Evolutionary conservation across 495 filamentous ascomycete genomes (phyloP).

Genomic region (Penicillium diatomitis): DNA sequence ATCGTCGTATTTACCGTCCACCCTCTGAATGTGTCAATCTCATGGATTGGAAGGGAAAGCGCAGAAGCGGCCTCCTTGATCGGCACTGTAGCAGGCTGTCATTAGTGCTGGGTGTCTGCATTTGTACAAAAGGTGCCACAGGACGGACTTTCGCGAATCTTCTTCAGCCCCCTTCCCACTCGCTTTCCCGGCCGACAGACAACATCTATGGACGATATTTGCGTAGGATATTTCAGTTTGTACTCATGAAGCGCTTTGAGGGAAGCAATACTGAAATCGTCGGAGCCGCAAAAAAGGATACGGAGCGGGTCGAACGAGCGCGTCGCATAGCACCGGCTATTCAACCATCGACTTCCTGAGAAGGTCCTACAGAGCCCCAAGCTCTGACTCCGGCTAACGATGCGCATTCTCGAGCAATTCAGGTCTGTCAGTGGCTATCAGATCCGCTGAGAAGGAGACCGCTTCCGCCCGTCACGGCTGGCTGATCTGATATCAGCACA

Average conservation of each 20-base stretch:
- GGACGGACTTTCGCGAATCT: constrained; percentile 53
- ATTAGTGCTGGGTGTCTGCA: constrained; percentile 7
- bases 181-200: constrained; percentile 70
- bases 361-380: constrained; percentile 16
- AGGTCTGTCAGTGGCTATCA: neutral
- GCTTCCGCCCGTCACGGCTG: no score
- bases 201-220: constrained; percentile 79
- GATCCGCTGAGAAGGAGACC: neutral
- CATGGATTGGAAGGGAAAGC: constrained; percentile 59
- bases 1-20: constrained; percentile 51
- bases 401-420: constrained; percentile 13
- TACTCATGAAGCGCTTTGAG: constrained; percentile 61
- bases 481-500: neutral
- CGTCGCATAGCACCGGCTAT: constrained; percentile 20
- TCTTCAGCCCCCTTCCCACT: constrained; percentile 63
- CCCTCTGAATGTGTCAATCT: constrained; percentile 68
- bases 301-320: constrained; percentile 54
- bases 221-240: constrained; percentile 38
- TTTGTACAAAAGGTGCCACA: neutral
- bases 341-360: constrained; percentile 2
- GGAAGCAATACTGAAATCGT: constrained; percentile 79
- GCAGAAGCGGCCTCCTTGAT: constrained; percentile 55
- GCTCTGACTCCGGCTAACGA: constrained; percentile 9
- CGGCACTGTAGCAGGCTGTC: constrained; percentile 48
- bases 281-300: constrained; percentile 95